These are phyloP conservation scores for Suhomyces bolitotheri DNA, from an alignment of 1,139 yeast species.

Conservation along the genomic window DNA sequence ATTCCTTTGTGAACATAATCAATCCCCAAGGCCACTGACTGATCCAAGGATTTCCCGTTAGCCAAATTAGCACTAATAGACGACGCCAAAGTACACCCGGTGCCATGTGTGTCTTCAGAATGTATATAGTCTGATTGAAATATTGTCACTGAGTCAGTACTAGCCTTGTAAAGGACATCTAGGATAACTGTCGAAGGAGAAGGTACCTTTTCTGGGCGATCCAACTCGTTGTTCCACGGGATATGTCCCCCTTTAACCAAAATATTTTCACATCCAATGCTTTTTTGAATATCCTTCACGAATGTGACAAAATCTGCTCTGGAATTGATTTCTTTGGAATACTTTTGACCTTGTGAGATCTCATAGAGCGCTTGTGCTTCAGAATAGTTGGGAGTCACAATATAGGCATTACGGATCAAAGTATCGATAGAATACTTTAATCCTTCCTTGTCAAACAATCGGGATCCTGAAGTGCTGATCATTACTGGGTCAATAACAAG, in stretches of 20 bases:
- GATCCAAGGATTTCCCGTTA: slow-evolving; percentile 41
- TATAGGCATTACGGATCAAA: slow-evolving; percentile 56
- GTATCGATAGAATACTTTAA: slow-evolving; percentile 44
- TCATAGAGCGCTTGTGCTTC: slow-evolving; percentile 56
- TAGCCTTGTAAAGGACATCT: slow-evolving; percentile 62
- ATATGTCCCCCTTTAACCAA: slow-evolving; percentile 83
- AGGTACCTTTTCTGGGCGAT: slow-evolving; percentile 17
- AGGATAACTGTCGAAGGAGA: slow-evolving; percentile 35
- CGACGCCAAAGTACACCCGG: slow-evolving; percentile 88
- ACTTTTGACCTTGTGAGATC: slow-evolving; percentile 18
- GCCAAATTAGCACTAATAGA: slow-evolving; percentile 79
- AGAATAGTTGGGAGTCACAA: slow-evolving; percentile 74
- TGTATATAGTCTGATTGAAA: slow-evolving; percentile 52
- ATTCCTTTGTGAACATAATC: slow-evolving; percentile 71
- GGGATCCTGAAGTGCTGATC: slow-evolving; percentile 75
- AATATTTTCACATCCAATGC: slow-evolving; percentile 52
- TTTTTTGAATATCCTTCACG: slow-evolving; percentile 44
- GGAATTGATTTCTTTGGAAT: slow-evolving; percentile 13
- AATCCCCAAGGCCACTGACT: slow-evolving; percentile 57
- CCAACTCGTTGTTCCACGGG: slow-evolving; percentile 43
- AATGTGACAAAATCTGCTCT: slow-evolving; percentile 41
- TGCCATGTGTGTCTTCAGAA: slow-evolving; percentile 74
- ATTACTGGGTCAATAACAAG: slow-evolving; percentile 81
- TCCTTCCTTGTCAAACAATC: slow-evolving; percentile 51
- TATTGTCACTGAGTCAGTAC: slow-evolving; percentile 35